Evolutionary conservation across 2,329 filamentous ascomycete genomes (phyloP).

Genomic region (Aspergillus ibericus): DNA sequence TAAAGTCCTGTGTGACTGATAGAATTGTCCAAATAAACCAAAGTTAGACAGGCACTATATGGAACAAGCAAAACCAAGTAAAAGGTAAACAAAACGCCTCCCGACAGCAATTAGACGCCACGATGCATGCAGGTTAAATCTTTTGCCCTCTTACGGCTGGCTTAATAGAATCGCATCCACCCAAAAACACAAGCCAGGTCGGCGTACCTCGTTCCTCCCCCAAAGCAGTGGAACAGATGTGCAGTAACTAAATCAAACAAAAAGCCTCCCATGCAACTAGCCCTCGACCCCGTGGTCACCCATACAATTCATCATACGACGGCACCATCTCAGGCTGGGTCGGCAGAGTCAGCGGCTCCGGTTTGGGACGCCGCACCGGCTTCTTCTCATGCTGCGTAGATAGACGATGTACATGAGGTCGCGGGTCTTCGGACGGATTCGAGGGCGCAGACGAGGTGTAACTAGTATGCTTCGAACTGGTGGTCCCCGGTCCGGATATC

Average conservation of each 20-base stretch:
- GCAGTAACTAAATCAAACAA: background rate
- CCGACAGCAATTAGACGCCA: conserved; percentile 6
- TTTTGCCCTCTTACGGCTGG: background rate
- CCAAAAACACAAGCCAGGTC: background rate
- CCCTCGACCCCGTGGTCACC: conserved; percentile 20
- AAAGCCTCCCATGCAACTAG: conserved; percentile 1
- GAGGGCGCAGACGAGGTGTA: conserved; percentile 32
- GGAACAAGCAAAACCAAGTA: conserved; percentile 2
- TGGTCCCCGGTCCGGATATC: conserved; percentile 26
- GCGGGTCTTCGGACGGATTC: conserved; percentile 28
- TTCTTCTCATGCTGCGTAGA: conserved; percentile 24
- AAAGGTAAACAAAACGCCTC: background rate
- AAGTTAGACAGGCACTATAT: conserved; percentile 1
- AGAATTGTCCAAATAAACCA: background rate
- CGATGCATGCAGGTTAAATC: conserved; percentile 6
- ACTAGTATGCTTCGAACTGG: conserved; percentile 35
- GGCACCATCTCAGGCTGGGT: conserved; percentile 35
- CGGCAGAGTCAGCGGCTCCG: conserved; percentile 21
- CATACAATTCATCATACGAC: conserved; percentile 42
- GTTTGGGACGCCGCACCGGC: conserved; percentile 17
- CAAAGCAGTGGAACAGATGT: background rate
- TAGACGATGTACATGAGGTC: conserved; percentile 18
- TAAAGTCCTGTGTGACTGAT: background rate
- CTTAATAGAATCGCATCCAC: background rate
- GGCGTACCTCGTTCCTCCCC: background rate